Evolutionary conservation across 2,329 filamentous ascomycete species (phyloP), one percentile per base, ranked within the genome.

Genomic region (Aspergillaceae sp.): DNA sequence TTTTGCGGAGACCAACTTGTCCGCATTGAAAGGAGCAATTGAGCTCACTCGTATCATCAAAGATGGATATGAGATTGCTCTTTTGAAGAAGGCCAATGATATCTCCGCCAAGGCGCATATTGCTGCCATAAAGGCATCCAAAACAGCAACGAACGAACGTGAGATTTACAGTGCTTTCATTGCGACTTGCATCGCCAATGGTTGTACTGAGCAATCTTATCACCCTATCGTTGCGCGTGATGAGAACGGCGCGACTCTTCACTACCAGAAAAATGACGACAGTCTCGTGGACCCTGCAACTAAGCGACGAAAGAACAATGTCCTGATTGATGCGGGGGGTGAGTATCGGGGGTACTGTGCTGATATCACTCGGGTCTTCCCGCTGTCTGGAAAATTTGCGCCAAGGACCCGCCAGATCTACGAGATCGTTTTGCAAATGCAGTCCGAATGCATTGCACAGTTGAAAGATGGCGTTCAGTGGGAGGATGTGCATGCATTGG

Each of bases 331-430:
- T 62, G 90, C 91, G 1, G 90, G 88, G 2, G 85, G 83, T 54
- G 91, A 97, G 66, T 94, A 82, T 68, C 71, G 82, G 42, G 83
- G 85, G 56, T 97, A 98, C 64, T 88, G 88, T 29, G 86, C 85
- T 47, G 91, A 97, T 65, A 82, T 97, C 29, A 97, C 92, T 0
- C 80, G 91, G 34, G 92, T 90, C 0, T 81, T 96, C 54, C 91
- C 91, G 4, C 69, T 96, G 26, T 78, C 76, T 9, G 86, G 86
- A 4, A 70, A 70, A 0, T 94, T 88, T 55, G 78, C 80, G 0
- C 64, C 74, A 9, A 84, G 91, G 62, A 83, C 83, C 1, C 76
- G 77, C 41, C 77, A 79, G 7, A 83, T 96, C 44, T 90, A 96
- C 63, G 74, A 79, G 40, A 74, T 92, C 28, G 90, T 95, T 3